These are phyloP conservation scores for Fusarium buxicola DNA, from an alignment of 2,329 filamentous ascomycete species.

Conservation along the genomic window DNA sequence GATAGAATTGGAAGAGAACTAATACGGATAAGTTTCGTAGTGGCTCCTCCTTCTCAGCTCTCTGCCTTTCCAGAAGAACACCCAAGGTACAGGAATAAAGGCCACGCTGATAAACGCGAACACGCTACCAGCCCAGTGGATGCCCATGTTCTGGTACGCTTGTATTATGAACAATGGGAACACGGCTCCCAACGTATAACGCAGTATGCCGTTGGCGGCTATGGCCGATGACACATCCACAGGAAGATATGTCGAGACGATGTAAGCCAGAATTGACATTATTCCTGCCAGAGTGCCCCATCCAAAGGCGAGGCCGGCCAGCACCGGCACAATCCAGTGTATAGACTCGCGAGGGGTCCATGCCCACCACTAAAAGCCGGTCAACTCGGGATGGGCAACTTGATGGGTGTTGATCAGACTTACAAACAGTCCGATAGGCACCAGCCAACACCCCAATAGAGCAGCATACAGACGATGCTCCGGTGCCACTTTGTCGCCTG, in stretches of 20 bases:
- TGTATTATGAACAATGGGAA: constrained; percentile 8
- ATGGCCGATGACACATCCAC: constrained; percentile 1
- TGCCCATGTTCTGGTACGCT: neutral
- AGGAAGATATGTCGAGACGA: neutral
- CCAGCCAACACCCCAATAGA: constrained; percentile 9
- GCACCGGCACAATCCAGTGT: constrained; percentile 20
- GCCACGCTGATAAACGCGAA: constrained; percentile 7
- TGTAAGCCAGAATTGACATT: constrained; percentile 2
- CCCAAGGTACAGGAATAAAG: neutral
- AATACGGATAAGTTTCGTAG: neutral
- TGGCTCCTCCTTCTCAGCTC: constrained; percentile 1
- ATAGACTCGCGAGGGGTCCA: constrained; percentile 11
- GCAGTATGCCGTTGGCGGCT: constrained; percentile 11
- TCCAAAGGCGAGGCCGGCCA: constrained; percentile 15
- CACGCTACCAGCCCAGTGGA: constrained; percentile 10
- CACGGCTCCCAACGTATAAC: constrained; percentile 2
- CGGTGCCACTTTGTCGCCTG: constrained; percentile 5
- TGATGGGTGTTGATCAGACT: neutral
- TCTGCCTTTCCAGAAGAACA: constrained; percentile 15
- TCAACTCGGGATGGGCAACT: neutral
- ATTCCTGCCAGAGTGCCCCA: constrained; percentile 16
- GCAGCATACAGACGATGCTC: constrained; percentile 15
- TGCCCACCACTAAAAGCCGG: constrained; percentile 18
- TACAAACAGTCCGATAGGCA: constrained; percentile 14
- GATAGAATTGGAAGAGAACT: neutral